phyloP scores from a whole-genome alignment of 1,284 basidiomycete species.

The Puccinia triticina region DNA sequence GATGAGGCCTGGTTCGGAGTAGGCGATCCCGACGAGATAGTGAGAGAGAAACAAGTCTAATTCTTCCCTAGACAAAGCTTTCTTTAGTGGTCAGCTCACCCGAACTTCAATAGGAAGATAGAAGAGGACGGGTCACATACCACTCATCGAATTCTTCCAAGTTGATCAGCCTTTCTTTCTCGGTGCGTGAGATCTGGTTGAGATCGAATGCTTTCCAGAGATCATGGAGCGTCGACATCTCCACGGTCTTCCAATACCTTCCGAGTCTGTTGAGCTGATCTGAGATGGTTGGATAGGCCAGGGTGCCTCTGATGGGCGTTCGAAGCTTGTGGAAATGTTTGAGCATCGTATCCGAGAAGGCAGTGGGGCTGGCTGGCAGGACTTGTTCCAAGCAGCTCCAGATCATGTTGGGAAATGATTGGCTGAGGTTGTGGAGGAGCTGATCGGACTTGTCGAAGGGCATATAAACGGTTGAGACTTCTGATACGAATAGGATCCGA shows the following conservation, averaged over 20 bases:
- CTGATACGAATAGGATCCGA: constrained; percentile 47
- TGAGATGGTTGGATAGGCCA: constrained; percentile 42
- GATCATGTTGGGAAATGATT: constrained; percentile 27
- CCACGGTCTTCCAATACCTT: constrained; percentile 22
- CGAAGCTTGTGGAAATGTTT: constrained; percentile 46
- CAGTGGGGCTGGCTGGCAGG: constrained; percentile 26
- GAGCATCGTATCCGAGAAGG: constrained; percentile 45
- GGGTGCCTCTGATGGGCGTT: constrained; percentile 42
- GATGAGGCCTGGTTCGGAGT: constrained; percentile 22
- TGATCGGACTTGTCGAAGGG: constrained; percentile 32
- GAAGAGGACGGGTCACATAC: constrained; percentile 19
- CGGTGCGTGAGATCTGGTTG: not conserved
- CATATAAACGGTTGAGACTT: constrained; percentile 51
- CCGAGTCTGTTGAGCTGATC: constrained; percentile 31
- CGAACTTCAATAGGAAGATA: no score
- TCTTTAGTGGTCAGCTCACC: constrained; percentile 6
- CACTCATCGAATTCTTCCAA: constrained; percentile 51
- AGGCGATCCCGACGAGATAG: constrained; percentile 47
- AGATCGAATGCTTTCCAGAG: constrained; percentile 44
- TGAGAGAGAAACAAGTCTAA: constrained; percentile 50
- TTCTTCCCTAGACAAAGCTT: constrained; percentile 46
- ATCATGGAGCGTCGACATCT: constrained; percentile 45
- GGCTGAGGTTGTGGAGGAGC: constrained; percentile 27
- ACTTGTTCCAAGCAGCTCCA: constrained; percentile 50
- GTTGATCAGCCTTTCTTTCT: constrained; percentile 24